Conservation (phyloP, 2,329 filamentous ascomycete species). For the Paraphoma chrysanthemicola region DNA sequence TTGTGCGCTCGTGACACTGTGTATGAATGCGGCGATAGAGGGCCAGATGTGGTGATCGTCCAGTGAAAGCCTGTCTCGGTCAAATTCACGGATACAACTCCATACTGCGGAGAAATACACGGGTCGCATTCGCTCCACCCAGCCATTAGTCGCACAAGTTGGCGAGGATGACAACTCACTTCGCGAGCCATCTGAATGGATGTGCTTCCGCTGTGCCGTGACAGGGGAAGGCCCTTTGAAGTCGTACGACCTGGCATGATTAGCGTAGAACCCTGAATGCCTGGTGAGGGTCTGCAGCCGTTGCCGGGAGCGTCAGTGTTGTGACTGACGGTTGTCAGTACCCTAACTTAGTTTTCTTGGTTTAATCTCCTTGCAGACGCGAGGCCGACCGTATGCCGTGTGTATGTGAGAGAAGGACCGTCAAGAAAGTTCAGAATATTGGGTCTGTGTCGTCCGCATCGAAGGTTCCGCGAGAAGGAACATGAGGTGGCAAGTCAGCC, state of each 20-base stretch:
- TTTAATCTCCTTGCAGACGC: not conserved
- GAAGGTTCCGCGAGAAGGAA: not conserved
- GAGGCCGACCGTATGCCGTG: not conserved
- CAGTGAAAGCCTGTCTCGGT: not conserved
- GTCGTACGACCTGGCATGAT: not conserved
- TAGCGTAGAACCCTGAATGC: not conserved
- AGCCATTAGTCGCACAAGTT: not conserved
- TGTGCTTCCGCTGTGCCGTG: slow-evolving; percentile 4
- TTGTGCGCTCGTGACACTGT: not conserved
- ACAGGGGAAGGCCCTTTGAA: slow-evolving; percentile 4
- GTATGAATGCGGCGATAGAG: not conserved
- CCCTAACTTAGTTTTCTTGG: too few species aligned
- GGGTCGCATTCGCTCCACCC: not conserved
- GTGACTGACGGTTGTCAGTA: not conserved
- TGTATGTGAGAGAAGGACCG: not conserved
- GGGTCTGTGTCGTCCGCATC: not conserved
- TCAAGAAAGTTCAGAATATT: not conserved
- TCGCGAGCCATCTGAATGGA: slow-evolving; percentile 5
- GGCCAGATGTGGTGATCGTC: not conserved
- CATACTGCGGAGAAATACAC: not conserved
- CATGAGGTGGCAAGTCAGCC: not conserved
- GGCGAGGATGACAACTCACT: not conserved
- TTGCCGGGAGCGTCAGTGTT: not conserved
- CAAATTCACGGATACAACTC: not conserved
- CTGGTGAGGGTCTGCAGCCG: not conserved